Conservation (phyloP, 192 early-diverging fungal genomes). For the Coemansia umbellata region DNA sequence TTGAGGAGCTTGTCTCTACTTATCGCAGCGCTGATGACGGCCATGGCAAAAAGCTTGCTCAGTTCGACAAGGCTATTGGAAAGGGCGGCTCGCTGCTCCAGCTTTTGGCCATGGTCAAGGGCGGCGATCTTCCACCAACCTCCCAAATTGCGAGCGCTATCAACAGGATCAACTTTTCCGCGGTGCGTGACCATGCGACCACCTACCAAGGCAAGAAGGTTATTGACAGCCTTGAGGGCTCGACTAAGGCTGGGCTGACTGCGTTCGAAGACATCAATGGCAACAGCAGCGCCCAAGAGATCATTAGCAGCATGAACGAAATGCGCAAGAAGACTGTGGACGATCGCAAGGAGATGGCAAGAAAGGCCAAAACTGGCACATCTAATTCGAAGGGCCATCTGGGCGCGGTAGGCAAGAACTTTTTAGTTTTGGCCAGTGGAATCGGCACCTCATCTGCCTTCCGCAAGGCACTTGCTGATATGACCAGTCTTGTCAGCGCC, state of each 20-base stretch:
- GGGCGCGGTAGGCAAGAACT: conserved; percentile 29
- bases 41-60: conserved; percentile 14
- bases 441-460: conserved; percentile 32
- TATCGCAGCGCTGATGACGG: conserved; percentile 32
- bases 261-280: conserved; percentile 44
- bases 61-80: conserved; percentile 16
- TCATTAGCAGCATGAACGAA: conserved; percentile 23
- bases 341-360: conserved; percentile 35
- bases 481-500: conserved; percentile 20
- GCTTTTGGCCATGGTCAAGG: conserved; percentile 24
- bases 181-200: conserved; percentile 31
- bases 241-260: conserved; percentile 15
- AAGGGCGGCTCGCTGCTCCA: conserved; percentile 19
- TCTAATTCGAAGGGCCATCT: conserved; percentile 10
- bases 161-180: conserved; percentile 25
- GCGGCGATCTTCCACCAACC: conserved; percentile 32
- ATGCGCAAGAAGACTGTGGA: conserved; percentile 28
- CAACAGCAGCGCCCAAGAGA: conserved; percentile 26
- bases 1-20: conserved; percentile 44
- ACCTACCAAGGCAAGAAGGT: conserved; percentile 42
- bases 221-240: conserved; percentile 30
- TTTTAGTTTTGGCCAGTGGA: conserved; percentile 29
- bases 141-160: conserved; percentile 12
- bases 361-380: conserved; percentile 25
- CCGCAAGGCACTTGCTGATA: conserved; percentile 30